Evolutionary conservation across 108 stramenopile species (phyloP).

Genomic region (Aurantiochytrium sp.): DNA sequence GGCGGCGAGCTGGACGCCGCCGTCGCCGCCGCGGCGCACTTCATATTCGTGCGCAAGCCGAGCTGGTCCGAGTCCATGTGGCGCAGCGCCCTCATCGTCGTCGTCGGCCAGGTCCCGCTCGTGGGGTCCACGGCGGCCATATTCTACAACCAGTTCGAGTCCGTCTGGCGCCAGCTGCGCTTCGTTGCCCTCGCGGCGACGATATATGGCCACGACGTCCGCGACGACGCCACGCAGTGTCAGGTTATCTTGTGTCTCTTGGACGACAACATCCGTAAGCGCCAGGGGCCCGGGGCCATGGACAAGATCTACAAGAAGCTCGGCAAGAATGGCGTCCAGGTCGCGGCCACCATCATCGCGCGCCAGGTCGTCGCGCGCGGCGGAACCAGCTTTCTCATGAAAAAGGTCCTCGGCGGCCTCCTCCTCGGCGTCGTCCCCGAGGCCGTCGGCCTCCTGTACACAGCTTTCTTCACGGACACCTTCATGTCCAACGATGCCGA

Average conservation of each 20-base stretch:
- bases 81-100: background rate
- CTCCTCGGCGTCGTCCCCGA: slow-evolving; percentile 11
- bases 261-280: slow-evolving; percentile 9
- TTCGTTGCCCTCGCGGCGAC: slow-evolving; percentile 16
- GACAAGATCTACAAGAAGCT: background rate
- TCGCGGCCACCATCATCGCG: background rate
- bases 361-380: background rate
- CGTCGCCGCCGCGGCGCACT: background rate
- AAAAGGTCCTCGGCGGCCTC: background rate
- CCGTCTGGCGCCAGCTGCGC: slow-evolving; percentile 2
- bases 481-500: background rate
- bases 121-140: background rate
- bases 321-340: background rate
- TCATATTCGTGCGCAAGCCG: background rate
- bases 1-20: slow-evolving; percentile 3
- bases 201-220: background rate
- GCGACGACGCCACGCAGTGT: background rate
- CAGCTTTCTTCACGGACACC: background rate
- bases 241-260: background rate
- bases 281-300: background rate
- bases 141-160: background rate
- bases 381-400: background rate
- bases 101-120: background rate
- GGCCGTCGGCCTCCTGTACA: background rate
- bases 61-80: background rate